Percentiles rank a stretch among this genome's conserved stretches.
These are phyloP conservation scores for Boeremia lycopersici DNA, from an alignment of 2,329 filamentous ascomycete species.

Conservation along the genomic window DNA sequence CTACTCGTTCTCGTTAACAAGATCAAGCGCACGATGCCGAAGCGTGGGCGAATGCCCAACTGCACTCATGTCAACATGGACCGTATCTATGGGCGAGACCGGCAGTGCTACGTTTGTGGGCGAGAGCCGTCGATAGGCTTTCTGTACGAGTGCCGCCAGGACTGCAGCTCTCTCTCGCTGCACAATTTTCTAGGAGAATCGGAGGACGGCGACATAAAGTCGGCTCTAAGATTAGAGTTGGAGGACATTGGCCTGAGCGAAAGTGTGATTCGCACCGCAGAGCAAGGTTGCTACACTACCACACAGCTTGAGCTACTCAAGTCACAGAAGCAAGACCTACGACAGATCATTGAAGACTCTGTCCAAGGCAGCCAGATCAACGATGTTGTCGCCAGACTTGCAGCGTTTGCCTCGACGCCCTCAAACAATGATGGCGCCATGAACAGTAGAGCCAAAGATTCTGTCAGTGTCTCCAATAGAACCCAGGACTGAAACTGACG, in stretches of 20 bases:
- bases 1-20: conserved; percentile 14
- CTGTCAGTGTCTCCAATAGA: conserved; percentile 17
- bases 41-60: conserved; percentile 34
- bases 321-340: conserved; percentile 39
- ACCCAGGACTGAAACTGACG: not conserved
- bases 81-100: conserved; percentile 61
- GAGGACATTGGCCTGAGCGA: conserved; percentile 38
- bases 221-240: conserved; percentile 34
- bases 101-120: conserved; percentile 65
- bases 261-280: conserved; percentile 42
- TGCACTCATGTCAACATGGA: conserved; percentile 75
- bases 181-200: conserved; percentile 8
- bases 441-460: conserved; percentile 19
- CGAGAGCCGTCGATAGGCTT: conserved; percentile 66
- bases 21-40: conserved; percentile 28
- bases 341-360: conserved; percentile 32
- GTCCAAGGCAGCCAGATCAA: conserved; percentile 28
- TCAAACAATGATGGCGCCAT: conserved; percentile 30
- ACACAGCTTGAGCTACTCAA: conserved; percentile 41
- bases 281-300: conserved; percentile 42
- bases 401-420: conserved; percentile 14
- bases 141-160: conserved; percentile 75
- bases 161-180: conserved; percentile 43
- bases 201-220: conserved; percentile 17
- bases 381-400: conserved; percentile 22